phyloP scores from a whole-genome alignment of 2,329 filamentous ascomycete genomes.

The Leptographium flavum region DNA sequence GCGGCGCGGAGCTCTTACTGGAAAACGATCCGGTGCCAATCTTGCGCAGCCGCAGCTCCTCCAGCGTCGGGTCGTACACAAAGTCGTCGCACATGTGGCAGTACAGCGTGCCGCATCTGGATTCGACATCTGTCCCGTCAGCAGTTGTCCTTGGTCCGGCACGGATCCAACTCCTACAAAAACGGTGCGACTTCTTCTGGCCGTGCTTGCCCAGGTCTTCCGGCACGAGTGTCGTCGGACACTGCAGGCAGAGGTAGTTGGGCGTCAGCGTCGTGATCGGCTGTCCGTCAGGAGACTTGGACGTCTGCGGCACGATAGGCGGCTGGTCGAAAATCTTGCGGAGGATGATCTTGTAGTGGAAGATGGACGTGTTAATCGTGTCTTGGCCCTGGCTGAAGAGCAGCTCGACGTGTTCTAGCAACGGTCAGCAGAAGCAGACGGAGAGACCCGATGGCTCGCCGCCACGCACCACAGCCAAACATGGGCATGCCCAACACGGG shows the following conservation, averaged over 20 bases:
- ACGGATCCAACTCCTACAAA: slow-evolving; percentile 38
- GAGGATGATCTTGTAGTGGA: slow-evolving; percentile 59
- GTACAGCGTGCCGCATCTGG: slow-evolving; percentile 57
- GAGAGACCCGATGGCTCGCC: too few species aligned
- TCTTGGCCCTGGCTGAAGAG: slow-evolving; percentile 48
- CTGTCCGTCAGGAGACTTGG: slow-evolving; percentile 39
- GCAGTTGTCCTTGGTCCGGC: not conserved
- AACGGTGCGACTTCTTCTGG: slow-evolving; percentile 54
- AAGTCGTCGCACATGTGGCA: slow-evolving; percentile 74
- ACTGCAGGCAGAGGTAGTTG: slow-evolving; percentile 62
- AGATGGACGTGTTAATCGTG: slow-evolving; percentile 52
- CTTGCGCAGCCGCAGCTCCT: slow-evolving; percentile 59
- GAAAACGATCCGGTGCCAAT: slow-evolving; percentile 51
- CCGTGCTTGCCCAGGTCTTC: slow-evolving; percentile 55
- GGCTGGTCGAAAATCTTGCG: slow-evolving; percentile 55
- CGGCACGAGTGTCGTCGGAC: slow-evolving; percentile 51
- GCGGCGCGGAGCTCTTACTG: slow-evolving; percentile 27
- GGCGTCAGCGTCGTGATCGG: slow-evolving; percentile 48
- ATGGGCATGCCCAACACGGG: slow-evolving; percentile 43
- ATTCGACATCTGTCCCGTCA: slow-evolving; percentile 53
- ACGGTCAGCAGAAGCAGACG: not conserved
- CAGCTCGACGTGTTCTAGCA: slow-evolving; percentile 55
- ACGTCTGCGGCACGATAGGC: slow-evolving; percentile 51
- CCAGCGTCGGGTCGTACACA: slow-evolving; percentile 69
- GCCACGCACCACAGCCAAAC: slow-evolving; percentile 46